Base-by-base conservation (phyloP, 768 basidiomycete genomes). In the Collybiopsis confluens region DNA sequence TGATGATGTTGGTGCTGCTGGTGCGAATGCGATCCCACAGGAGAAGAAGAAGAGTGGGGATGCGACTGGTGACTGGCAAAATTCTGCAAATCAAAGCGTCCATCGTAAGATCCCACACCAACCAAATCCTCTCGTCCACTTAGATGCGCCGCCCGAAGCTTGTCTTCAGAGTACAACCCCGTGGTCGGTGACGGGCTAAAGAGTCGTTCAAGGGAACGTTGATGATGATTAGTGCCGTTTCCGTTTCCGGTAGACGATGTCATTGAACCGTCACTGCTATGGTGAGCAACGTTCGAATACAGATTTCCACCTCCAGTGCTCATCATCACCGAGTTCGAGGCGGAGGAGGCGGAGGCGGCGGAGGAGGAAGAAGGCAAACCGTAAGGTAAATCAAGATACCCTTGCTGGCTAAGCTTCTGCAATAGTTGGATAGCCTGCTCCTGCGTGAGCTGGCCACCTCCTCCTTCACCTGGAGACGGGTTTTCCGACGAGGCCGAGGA, bases 361-460 rank as follows among this genome's bases (percentile, higher is more conserved):
- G n/a, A n/a, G n/a, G n/a, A n/a, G n/a, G n/a, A 45, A 15, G 45
- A 40, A 28, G 38, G 13, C n/a, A 28, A 21, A 27, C 42, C 10
- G 26, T 26, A 35, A 16, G 27, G 23, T n/a, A 60, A 56, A 37
- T 66, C 65, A 35, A 71, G 60, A 53, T 74, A 71, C 23, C 73
- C 73, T 55, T 73, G 71, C 50, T 69, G 56, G 20, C 76, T 72
- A 23, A 86, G 69, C 62, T 79, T 81, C 58, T 86, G 82, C 52
- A 88, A 60, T 26, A 88, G 67, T 54, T 81, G 76, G 38, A 85
- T 57, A 6, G 85, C 81, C 60, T 87, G 85, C 54, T 88, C 85
- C 46, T 79, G 76, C 5, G 80, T 79, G 59, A 88, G 67, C 33
- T 72, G 59, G 16, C 64, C 63, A 24, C 65, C 51, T 40, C 56